Percentiles rank a stretch among this genome's conserved stretches.
These are phyloP conservation scores for Vaccinium corymbosum DNA, from an alignment of 148 eudicot genomes.

Conservation along the genomic window DNA sequence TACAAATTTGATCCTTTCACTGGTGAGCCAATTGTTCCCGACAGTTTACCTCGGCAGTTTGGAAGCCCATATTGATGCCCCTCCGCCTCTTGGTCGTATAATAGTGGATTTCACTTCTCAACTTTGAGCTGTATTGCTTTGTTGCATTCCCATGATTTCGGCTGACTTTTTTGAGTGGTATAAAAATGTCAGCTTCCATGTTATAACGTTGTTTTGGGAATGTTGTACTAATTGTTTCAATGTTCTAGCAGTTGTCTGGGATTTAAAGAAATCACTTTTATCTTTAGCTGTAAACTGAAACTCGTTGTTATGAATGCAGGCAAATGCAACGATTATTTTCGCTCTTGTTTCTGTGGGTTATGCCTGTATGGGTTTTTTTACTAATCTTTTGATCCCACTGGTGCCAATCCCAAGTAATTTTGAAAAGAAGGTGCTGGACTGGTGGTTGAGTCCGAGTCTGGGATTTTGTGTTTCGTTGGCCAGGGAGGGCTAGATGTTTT, in stretches of 20 bases:
- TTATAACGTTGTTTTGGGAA: neutral
- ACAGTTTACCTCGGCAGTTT: constrained; percentile 23
- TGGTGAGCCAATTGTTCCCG: constrained; percentile 66
- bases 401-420: too few species aligned
- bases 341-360: neutral
- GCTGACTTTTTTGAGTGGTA: neutral
- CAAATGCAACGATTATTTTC: neutral
- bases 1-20: constrained; percentile 85
- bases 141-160: neutral
- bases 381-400: too few species aligned
- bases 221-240: neutral
- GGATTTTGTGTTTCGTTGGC: too few species aligned
- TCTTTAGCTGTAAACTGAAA: neutral
- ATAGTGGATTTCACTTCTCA: neutral
- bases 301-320: neutral
- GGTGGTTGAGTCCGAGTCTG: too few species aligned
- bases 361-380: too few species aligned
- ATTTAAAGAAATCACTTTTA: neutral
- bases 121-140: neutral
- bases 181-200: neutral
- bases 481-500: too few species aligned
- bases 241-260: neutral
- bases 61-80: constrained; percentile 28
- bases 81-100: neutral
- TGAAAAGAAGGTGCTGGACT: too few species aligned